Percentiles rank a stretch among this genome's conserved stretches.
Conservation (phyloP, 192 early-diverging fungal species). For the Linnemannia zychae region DNA sequence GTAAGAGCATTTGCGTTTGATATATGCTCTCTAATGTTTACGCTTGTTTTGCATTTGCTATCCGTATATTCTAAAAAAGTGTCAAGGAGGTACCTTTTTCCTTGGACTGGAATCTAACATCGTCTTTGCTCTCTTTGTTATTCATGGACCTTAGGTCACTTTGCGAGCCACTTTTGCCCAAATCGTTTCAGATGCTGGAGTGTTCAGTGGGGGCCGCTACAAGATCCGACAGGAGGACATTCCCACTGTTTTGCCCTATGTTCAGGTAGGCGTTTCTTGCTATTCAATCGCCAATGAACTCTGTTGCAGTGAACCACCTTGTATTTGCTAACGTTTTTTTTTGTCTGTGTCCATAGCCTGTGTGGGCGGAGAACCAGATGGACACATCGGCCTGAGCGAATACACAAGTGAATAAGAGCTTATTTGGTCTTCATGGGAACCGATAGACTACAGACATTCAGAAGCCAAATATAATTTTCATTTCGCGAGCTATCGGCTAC, state of each 20-base stretch:
- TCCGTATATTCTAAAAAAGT: not conserved
- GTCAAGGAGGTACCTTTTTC: not conserved
- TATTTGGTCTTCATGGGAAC: not conserved
- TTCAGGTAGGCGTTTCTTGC: constrained; percentile 21
- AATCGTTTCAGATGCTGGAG: constrained; percentile 31
- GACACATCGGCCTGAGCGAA: constrained; percentile 17
- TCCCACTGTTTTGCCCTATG: constrained; percentile 27
- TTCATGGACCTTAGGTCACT: constrained; percentile 5
- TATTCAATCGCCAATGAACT: not conserved
- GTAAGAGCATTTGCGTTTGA: constrained; percentile 9
- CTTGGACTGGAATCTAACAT: not conserved
- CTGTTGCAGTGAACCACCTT: not conserved
- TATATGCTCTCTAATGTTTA: not conserved
- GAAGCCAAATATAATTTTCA: not conserved
- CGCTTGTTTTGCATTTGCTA: not conserved
- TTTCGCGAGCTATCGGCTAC: not conserved
- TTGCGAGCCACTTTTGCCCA: constrained; percentile 27
- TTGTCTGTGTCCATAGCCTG: constrained; percentile 6
- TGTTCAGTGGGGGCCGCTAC: constrained; percentile 40
- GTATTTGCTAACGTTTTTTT: not conserved
- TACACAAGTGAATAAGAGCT: not conserved
- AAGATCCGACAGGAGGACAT: constrained; percentile 42
- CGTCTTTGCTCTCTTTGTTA: not conserved
- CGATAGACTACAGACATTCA: not conserved
- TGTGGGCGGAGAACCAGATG: constrained; percentile 38